These are phyloP conservation scores for Fusarium foetens DNA, from an alignment of 2,329 filamentous ascomycete genomes.

Conservation along the genomic window DNA sequence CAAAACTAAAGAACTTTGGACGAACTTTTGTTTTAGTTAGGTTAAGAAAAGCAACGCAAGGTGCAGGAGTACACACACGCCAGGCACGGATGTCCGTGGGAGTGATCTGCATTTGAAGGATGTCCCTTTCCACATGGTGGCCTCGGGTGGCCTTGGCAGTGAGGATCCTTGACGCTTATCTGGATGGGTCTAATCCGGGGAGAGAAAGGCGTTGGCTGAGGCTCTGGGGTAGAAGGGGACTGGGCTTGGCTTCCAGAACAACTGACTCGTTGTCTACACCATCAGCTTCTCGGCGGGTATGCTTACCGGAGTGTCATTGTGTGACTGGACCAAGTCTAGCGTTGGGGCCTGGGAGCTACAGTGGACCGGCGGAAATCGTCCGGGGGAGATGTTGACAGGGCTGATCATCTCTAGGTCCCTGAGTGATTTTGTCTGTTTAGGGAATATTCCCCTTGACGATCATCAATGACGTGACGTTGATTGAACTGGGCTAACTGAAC, in stretches of 20 bases:
- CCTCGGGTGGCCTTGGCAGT: not conserved
- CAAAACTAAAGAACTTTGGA: not conserved
- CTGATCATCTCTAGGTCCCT: not conserved
- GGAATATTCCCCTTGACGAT: not conserved
- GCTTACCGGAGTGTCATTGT: not conserved
- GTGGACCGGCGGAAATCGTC: not conserved
- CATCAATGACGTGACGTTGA: not conserved
- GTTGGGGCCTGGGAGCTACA: not conserved
- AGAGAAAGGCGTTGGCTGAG: not conserved
- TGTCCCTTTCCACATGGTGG: not conserved
- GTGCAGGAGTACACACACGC: not conserved
- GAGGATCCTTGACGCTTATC: slow-evolving; percentile 1
- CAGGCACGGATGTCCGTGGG: not conserved
- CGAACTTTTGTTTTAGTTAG: slow-evolving; percentile 1
- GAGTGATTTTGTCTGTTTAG: not conserved
- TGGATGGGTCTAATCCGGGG: slow-evolving; percentile 9
- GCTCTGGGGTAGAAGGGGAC: slow-evolving; percentile 22
- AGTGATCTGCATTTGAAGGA: slow-evolving; percentile 35
- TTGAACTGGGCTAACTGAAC: not conserved
- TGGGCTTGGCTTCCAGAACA: slow-evolving; percentile 9
- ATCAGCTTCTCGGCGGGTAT: not conserved
- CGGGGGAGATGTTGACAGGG: not conserved
- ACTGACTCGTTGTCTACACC: slow-evolving; percentile 13
- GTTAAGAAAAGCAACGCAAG: slow-evolving; percentile 3
- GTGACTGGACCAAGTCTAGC: not conserved